Conservation (phyloP, 441 rosid species). For the Gossypium schwendimanii region DNA sequence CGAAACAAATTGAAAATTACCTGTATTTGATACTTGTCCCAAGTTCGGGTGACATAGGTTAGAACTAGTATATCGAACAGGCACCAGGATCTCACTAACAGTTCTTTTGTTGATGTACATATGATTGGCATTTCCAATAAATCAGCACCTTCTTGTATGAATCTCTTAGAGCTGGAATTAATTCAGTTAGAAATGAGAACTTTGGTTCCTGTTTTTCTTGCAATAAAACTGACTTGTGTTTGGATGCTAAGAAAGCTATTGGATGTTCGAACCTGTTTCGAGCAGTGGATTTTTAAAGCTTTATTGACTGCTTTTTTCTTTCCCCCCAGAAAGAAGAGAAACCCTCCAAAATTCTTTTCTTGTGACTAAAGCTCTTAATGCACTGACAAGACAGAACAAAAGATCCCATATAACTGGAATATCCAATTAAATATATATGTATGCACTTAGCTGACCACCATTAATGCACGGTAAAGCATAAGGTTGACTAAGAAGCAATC, state of each 20-base stretch:
- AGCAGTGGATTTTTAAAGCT: background rate
- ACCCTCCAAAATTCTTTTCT: background rate
- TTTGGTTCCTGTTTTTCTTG: background rate
- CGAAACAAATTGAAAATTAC: background rate
- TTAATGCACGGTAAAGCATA: background rate
- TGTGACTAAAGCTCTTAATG: background rate
- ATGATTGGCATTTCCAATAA: constrained; percentile 10
- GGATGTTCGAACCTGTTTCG: background rate
- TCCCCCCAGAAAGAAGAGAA: background rate
- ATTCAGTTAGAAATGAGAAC: background rate
- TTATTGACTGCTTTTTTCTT: background rate
- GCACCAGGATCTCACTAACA: constrained; percentile 14
- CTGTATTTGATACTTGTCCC: background rate
- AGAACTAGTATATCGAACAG: background rate
- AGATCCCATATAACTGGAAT: background rate
- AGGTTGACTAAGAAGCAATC: background rate
- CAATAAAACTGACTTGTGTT: background rate
- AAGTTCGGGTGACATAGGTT: background rate
- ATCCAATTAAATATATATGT: background rate
- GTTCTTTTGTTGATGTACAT: constrained; percentile 32
- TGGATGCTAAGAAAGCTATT: background rate
- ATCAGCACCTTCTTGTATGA: background rate
- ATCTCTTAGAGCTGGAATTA: background rate
- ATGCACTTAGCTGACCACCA: no score
- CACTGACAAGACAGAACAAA: background rate